Conservation (phyloP, 129 eudicot genomes). For the Chrysanthemum lavandulifolium region DNA sequence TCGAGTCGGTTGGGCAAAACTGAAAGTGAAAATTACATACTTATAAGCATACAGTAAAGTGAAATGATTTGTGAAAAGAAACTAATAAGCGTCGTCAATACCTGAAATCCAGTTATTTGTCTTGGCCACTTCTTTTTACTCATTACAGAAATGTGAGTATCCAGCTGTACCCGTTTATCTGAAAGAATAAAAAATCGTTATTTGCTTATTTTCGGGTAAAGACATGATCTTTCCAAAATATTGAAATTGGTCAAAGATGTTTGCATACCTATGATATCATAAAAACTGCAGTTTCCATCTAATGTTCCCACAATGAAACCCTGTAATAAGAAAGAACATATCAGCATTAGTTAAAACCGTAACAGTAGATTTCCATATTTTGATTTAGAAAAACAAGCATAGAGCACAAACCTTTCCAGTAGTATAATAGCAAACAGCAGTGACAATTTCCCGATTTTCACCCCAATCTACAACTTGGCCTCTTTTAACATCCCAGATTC, state of each 20-base stretch:
- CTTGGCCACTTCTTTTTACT: constrained; percentile 33
- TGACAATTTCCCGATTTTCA: constrained; percentile 32
- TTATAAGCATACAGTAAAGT: not conserved
- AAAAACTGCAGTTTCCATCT: constrained; percentile 38
- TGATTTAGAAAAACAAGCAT: not conserved
- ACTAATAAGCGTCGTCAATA: not conserved
- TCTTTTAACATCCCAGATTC: constrained; percentile 28
- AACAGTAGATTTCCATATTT: not conserved
- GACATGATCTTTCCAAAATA: too few species aligned
- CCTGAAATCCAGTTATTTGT: constrained; percentile 38
- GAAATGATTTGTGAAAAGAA: not conserved
- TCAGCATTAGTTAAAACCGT: not conserved
- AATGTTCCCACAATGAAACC: constrained; percentile 42
- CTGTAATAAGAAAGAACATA: constrained; percentile 8
- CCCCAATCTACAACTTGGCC: constrained; percentile 33
- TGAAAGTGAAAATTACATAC: constrained; percentile 24
- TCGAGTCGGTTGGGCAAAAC: constrained; percentile 68
- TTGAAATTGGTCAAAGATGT: not conserved
- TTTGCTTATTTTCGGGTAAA: too few species aligned
- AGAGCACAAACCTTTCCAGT: constrained; percentile 37
- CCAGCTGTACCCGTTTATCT: constrained; percentile 28
- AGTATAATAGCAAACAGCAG: constrained; percentile 36
- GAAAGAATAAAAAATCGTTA: constrained; percentile 1
- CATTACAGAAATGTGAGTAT: constrained; percentile 24
- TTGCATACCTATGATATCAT: constrained; percentile 33